phyloP scores from a whole-genome alignment of 805 yeast genomes.

The Hanseniaspora meyeri region DNA sequence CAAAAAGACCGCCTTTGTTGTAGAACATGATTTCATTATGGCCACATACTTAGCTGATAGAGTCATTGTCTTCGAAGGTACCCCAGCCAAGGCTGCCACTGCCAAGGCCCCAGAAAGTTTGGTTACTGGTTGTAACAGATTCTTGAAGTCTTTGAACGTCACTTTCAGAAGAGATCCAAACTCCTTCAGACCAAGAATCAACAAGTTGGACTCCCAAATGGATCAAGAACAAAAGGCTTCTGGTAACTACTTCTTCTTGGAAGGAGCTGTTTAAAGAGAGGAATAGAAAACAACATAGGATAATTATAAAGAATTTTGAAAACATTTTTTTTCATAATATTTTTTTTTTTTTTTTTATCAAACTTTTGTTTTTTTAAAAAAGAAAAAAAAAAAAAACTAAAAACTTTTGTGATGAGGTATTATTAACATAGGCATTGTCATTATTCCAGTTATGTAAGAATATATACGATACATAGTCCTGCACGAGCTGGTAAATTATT shows the following conservation, averaged over 20 bases:
- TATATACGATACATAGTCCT: too few relatives aligned
- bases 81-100: slow-evolving; percentile 70
- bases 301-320: slow-evolving; percentile 2
- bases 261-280: slow-evolving; percentile 36
- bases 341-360: background rate
- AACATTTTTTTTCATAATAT: background rate
- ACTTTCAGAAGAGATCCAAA: slow-evolving; percentile 99
- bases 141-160: slow-evolving; percentile 91
- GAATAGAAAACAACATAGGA: background rate
- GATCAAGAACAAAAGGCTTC: slow-evolving; percentile 89
- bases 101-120: slow-evolving; percentile 88
- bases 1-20: slow-evolving; percentile 97
- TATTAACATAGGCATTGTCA: too few relatives aligned
- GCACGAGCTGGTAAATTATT: too few relatives aligned
- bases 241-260: slow-evolving; percentile 95
- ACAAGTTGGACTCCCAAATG: slow-evolving; percentile 95
- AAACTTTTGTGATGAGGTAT: background rate
- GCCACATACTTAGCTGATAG: slow-evolving; percentile 98
- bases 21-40: slow-evolving; percentile 99
- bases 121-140: slow-evolving; percentile 92
- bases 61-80: slow-evolving; percentile 96
- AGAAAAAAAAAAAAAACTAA: background rate
- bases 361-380: background rate
- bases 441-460: too few relatives aligned
- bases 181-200: slow-evolving; percentile 96